Evolutionary conservation across 2,329 filamentous ascomycete species (phyloP), one percentile per base, ranked within the genome.

Genomic region (Biscogniauxia sp.): DNA sequence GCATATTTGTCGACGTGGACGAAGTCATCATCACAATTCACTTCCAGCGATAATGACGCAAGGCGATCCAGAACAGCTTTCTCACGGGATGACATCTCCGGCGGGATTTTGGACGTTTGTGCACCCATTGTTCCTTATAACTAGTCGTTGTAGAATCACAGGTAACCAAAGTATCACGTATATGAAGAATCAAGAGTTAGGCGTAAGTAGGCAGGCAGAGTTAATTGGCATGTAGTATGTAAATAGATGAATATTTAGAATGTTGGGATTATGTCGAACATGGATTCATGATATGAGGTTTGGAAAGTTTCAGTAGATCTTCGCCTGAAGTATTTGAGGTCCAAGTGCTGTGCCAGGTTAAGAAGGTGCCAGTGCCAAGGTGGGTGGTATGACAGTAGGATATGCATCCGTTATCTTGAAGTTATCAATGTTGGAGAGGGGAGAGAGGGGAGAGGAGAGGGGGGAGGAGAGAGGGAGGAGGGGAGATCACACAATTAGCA

Each of bases 1-100:
- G 78, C 78, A 69, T 80, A 78, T 56, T 74, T 74, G 26, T 77
- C 76, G n/a, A 87, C 73, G 61, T 83, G 76, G 28, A 85, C 74
- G 60, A 82, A 86, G 54, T 84, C 82, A 49, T 83, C 80, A 7
- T 65, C 61, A 20, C 55, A 56, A 11, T 49, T 20, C 51, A 82
- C 79, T 41, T 80, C 77, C 41, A 84, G 61, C 57, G 81, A 76
- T 53, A 86, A 74, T 49, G 72, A 73, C 57, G 73, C 74, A 11
- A 83, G 73, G 19, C 77, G 77, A 62, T 81, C 77, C 19, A 79
- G 67, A 45, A 81, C 69, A 11, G 77, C 79, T 71, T 79, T 81
- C 64, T 82, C 79, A 49, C 76, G 71, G 3, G 66, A 54, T 4
- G 67, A 61, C 37, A 65, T 65, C 20, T 74, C 67, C 4, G 66